Conservation (phyloP, 73 alveolate genomes). For the Tetrahymena thermophila region DNA sequence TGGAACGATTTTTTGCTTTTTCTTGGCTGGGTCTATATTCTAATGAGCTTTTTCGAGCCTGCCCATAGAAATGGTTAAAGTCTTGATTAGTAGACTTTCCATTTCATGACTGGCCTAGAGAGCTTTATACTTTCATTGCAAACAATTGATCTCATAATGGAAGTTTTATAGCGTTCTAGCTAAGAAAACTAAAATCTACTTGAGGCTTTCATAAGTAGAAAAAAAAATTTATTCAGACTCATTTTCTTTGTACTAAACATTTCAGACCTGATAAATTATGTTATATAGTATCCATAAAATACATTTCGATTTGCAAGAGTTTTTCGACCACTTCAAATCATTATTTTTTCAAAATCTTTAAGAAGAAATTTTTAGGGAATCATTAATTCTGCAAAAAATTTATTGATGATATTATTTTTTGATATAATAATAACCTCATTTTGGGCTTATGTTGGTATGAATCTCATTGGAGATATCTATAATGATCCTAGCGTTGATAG, state of each 20-base stretch:
- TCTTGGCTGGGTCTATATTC: background rate
- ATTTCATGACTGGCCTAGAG: background rate
- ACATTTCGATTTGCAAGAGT: conserved; percentile 23
- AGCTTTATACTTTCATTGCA: background rate
- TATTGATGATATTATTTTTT: conserved; percentile 1
- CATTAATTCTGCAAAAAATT: conserved; percentile 11
- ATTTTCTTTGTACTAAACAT: background rate
- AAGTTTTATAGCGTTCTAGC: background rate
- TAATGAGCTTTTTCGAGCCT: background rate
- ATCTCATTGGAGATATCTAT: conserved; percentile 11
- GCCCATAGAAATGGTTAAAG: background rate
- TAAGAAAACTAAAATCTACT: background rate
- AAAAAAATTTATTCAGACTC: background rate
- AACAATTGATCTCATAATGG: background rate
- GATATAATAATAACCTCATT: conserved; percentile 14
- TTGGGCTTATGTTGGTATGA: conserved; percentile 24
- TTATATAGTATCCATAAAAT: background rate
- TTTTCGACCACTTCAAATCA: conserved; percentile 24
- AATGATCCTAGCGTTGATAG: background rate
- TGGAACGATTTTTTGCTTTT: background rate
- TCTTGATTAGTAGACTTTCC: background rate
- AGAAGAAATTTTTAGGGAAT: conserved; percentile 35
- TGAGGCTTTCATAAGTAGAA: background rate
- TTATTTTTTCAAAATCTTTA: conserved; percentile 14
- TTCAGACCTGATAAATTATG: background rate